These are phyloP conservation scores for Amanita rimosa DNA, from an alignment of 768 basidiomycete genomes.

Conservation along the genomic window DNA sequence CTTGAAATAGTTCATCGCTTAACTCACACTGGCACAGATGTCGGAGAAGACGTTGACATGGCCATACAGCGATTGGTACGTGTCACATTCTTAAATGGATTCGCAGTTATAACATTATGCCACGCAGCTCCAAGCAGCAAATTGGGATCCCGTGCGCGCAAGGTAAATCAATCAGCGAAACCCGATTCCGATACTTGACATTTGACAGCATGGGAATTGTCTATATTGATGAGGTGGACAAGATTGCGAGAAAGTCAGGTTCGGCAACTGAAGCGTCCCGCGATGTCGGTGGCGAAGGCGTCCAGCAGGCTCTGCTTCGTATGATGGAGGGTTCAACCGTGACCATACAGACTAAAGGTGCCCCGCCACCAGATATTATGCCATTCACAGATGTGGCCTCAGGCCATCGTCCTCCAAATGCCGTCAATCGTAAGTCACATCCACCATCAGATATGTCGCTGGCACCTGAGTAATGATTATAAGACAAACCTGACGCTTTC, in stretches of 20 bases:
- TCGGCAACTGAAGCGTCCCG: slow-evolving; percentile 58
- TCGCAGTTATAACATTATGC: neutral
- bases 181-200: neutral
- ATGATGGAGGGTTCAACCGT: slow-evolving; percentile 92
- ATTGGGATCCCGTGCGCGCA: slow-evolving; percentile 79
- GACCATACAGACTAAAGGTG: slow-evolving; percentile 67
- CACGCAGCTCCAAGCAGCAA: slow-evolving; percentile 72
- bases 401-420: slow-evolving; percentile 36
- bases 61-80: slow-evolving; percentile 74
- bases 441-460: neutral
- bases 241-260: slow-evolving; percentile 63
- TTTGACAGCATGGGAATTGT: slow-evolving; percentile 74
- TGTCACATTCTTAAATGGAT: neutral
- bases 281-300: slow-evolving; percentile 93
- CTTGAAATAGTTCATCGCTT: slow-evolving; percentile 3
- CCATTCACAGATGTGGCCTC: slow-evolving; percentile 36
- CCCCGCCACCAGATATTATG: slow-evolving; percentile 34
- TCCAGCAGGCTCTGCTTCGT: slow-evolving; percentile 84
- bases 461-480: neutral
- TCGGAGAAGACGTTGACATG: slow-evolving; percentile 95
- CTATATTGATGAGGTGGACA: slow-evolving; percentile 95
- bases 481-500: slow-evolving; percentile 54
- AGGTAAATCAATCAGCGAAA: slow-evolving; percentile 33
- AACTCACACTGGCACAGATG: slow-evolving; percentile 38
- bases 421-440: slow-evolving; percentile 21